These are phyloP conservation scores for Aspergillus ochraceus DNA, from an alignment of 2,329 filamentous ascomycete species.

Conservation along the genomic window DNA sequence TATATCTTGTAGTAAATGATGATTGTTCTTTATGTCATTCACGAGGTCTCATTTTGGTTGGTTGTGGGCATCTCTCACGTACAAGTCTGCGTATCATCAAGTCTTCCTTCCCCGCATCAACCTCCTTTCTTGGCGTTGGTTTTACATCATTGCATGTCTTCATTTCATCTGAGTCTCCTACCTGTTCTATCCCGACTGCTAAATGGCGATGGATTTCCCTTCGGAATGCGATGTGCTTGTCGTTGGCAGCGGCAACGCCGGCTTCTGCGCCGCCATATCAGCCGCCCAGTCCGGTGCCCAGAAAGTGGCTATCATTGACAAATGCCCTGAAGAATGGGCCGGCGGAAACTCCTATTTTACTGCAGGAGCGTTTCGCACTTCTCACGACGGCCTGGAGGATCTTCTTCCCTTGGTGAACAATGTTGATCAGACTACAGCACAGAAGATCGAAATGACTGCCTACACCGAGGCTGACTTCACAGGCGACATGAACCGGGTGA, in stretches of 20 bases:
- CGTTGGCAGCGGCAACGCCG: slow-evolving; percentile 65
- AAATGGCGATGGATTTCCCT: slow-evolving; percentile 12
- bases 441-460: slow-evolving; percentile 57
- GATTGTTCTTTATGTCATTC: slow-evolving; percentile 1
- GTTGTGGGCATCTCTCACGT: neutral
- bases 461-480: slow-evolving; percentile 59
- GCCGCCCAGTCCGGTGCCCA: slow-evolving; percentile 44
- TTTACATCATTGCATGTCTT: neutral
- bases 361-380: slow-evolving; percentile 62
- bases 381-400: slow-evolving; percentile 56
- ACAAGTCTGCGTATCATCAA: neutral
- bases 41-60: neutral
- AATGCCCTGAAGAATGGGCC: slow-evolving; percentile 58
- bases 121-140: neutral
- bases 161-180: neutral
- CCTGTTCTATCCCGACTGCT: neutral
- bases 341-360: slow-evolving; percentile 68
- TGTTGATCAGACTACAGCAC: slow-evolving; percentile 46
- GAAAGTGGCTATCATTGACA: slow-evolving; percentile 59
- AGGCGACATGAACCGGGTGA: slow-evolving; percentile 59
- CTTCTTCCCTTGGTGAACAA: slow-evolving; percentile 64
- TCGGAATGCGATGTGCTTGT: slow-evolving; percentile 47
- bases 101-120: neutral
- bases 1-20: slow-evolving; percentile 10
- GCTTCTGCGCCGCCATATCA: slow-evolving; percentile 60